phyloP scores from a whole-genome alignment of 805 yeast genomes.

The fission yeast (Schizosaccharomyces pombe) region DNA sequence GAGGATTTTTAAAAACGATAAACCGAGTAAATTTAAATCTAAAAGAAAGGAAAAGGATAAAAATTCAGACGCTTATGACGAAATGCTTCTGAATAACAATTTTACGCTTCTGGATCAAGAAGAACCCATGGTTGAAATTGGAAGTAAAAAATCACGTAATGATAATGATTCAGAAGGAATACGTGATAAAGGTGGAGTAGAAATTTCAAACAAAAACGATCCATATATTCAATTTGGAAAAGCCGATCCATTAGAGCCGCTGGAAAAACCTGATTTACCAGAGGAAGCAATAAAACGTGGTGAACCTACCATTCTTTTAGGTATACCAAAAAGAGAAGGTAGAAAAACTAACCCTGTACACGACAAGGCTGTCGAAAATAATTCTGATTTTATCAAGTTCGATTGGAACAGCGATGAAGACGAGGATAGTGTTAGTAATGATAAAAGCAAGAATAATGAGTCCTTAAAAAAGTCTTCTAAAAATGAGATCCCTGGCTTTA shows the following conservation, averaged over 20 bases:
- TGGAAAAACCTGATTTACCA: background rate
- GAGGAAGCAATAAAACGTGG: background rate
- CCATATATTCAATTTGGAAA: background rate
- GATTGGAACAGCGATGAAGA: conserved; percentile 25
- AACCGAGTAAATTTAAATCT: background rate
- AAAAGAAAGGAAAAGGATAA: background rate
- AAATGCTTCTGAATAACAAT: background rate
- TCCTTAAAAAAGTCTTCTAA: background rate
- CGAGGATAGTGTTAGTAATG: conserved; percentile 17
- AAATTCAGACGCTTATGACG: background rate
- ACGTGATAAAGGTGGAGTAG: too few relatives aligned
- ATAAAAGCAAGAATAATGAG: conserved; percentile 14
- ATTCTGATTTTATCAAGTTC: conserved; percentile 30
- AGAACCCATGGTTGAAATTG: background rate
- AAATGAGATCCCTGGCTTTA: background rate
- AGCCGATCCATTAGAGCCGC: background rate
- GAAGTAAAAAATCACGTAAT: too few relatives aligned
- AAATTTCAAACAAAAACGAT: too few relatives aligned
- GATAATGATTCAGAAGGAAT: too few relatives aligned
- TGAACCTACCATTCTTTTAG: background rate
- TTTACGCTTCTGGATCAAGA: background rate
- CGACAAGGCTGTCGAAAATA: background rate
- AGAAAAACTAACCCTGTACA: background rate
- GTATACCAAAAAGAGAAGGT: background rate
- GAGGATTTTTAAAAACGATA: background rate